phyloP scores from a whole-genome alignment of 129 eudicot species.

The Apium graveolens region DNA sequence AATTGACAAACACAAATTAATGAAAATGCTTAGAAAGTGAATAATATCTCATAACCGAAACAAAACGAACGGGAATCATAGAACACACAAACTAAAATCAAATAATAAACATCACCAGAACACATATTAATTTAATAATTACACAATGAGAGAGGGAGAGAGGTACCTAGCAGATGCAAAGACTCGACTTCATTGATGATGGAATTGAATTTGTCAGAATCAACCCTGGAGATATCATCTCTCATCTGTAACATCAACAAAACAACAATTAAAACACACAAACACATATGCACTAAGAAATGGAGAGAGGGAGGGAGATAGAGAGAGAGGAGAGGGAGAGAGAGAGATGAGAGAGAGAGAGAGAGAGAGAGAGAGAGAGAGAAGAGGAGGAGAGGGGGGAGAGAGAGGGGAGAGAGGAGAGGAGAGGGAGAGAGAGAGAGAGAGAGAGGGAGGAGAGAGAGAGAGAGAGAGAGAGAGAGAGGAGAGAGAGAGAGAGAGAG shows the following conservation, averaged over 20 bases:
- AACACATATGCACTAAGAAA: neutral
- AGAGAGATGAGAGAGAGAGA: too few relatives aligned
- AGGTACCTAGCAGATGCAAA: conserved; percentile 63
- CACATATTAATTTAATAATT: neutral
- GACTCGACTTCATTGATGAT: conserved; percentile 64
- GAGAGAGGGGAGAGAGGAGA: too few relatives aligned
- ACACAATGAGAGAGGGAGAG: neutral
- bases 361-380: too few relatives aligned
- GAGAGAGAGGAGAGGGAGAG: too few relatives aligned
- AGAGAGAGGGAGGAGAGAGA: neutral
- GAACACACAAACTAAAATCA: neutral
- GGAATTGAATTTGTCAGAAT: conserved; percentile 50
- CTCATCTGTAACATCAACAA: conserved; percentile 41
- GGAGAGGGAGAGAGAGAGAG: neutral
- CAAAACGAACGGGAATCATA: neutral
- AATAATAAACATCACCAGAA: neutral
- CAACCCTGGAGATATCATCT: conserved; percentile 54
- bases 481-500: neutral
- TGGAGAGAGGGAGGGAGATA: neutral
- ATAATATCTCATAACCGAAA: neutral
- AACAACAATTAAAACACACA: neutral
- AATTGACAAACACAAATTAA: neutral
- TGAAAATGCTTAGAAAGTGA: neutral
- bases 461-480: neutral
- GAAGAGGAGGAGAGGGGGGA: too few relatives aligned